Base-by-base conservation (phyloP, 2,329 filamentous ascomycete species). In the Phyllosticta citriasiana region DNA sequence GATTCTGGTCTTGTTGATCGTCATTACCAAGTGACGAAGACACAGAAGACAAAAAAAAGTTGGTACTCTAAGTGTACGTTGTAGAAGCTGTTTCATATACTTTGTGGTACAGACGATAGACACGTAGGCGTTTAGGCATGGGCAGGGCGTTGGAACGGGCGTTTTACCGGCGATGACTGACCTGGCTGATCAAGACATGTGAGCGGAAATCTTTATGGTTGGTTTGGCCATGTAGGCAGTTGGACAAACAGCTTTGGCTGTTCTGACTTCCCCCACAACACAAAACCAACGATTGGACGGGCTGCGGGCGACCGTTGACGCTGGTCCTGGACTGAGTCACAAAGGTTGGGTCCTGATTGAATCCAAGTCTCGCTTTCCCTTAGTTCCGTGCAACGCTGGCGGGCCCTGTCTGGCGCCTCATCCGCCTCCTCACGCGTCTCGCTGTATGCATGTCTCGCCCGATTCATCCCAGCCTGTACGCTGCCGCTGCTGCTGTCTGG, bases 1-100 rank as follows among this genome's bases (percentile, higher is more conserved):
- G 57, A 81, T 96, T 10, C 75, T 97, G 67, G 81, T 96, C 4
- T 76, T 97, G 68, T 73, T 96, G 68, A 95, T 97, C 76, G 83
- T 88, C 25, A 84, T 96, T 54, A 72, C 92, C 75, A 94, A 94
- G 76, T 92, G 75, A 60, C 14, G 16, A n/a, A 19, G 16, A 4
- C n/a, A n/a, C 14, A n/a, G 4, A 6, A 16, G n/a, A 7, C 6
- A 10, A 40, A 47, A 47, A 47, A 47, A n/a, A 7, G 7, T 47
- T 47, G 3, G 19, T 22, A n/a, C 16, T n/a, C 12, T n/a, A n/a
- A 47, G 14, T 47, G 40, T 47, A 47, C 40, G 40, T 6, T n/a
- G 40, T 47, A 47, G 40, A 47, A n/a, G 40, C 40, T 47, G 40
- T 47, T 47, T 47, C 40, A 5, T 47, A 47, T 4, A 47, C 40